These are phyloP conservation scores for Boletus sp. DNA, from an alignment of 768 basidiomycete species.

Conservation along the genomic window DNA sequence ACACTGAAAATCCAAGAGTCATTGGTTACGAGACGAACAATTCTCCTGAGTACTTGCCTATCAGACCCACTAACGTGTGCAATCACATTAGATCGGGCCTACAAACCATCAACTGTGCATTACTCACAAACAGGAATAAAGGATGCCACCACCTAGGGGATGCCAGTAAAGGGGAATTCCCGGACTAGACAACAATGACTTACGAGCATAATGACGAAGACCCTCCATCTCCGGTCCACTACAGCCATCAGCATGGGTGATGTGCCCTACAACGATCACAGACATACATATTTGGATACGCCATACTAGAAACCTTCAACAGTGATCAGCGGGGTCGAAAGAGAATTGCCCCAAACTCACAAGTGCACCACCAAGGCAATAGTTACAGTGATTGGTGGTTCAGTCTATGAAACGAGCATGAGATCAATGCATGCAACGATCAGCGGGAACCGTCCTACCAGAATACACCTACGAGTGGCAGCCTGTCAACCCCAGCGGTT, in stretches of 20 bases:
- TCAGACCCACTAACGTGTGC: not conserved
- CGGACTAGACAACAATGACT: not conserved
- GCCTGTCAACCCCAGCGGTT: not conserved
- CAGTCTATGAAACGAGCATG: not conserved
- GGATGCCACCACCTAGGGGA: not conserved
- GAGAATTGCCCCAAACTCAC: not conserved
- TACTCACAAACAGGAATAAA: not conserved
- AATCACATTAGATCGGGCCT: not conserved
- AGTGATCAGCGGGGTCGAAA: not conserved
- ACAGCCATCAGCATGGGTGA: not conserved
- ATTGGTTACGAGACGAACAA: not conserved
- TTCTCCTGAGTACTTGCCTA: not conserved
- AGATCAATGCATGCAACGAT: not conserved
- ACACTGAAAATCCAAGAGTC: not conserved
- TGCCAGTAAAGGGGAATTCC: not conserved
- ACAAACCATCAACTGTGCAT: not conserved
- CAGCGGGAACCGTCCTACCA: not conserved
- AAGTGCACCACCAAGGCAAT: not conserved
- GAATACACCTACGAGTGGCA: not conserved
- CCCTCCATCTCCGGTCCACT: slow-evolving; percentile 1
- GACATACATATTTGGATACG: slow-evolving; percentile 1
- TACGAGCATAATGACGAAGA: not conserved
- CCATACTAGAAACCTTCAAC: slow-evolving; percentile 1
- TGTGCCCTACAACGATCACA: not conserved
- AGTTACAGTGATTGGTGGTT: not conserved